Percentiles rank a stretch among this genome's conserved stretches.
These are phyloP conservation scores for Solanum hybrid DNA, from an alignment of 305 asterid species.

Conservation along the genomic window DNA sequence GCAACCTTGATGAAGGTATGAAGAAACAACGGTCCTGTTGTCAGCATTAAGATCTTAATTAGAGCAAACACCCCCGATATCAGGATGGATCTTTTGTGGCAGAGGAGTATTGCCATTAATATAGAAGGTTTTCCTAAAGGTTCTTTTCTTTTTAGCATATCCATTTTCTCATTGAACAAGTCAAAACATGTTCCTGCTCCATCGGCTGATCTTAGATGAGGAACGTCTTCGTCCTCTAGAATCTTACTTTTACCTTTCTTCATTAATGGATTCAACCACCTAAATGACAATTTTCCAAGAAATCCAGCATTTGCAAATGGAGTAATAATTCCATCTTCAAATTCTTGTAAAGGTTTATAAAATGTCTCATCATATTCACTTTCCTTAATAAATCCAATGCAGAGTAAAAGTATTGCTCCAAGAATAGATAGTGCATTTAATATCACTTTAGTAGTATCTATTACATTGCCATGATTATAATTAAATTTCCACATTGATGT, in stretches of 20 bases:
- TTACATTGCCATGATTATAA: neutral
- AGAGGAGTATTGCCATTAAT: neutral
- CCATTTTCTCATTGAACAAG: neutral
- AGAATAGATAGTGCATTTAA: neutral
- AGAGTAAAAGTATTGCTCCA: neutral
- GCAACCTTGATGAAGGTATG: slow-evolving; percentile 8
- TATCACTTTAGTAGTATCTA: neutral
- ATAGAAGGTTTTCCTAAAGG: neutral
- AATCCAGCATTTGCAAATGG: neutral
- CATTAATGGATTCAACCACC: slow-evolving; percentile 3
- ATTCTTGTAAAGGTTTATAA: neutral
- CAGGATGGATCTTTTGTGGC: neutral
- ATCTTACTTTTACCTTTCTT: neutral
- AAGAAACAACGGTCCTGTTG: slow-evolving; percentile 7
- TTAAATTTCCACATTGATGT: neutral
- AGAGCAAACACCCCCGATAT: slow-evolving; percentile 5
- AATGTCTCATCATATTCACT: neutral
- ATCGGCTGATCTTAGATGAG: neutral
- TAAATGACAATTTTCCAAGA: neutral
- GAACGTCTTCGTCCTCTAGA: neutral
- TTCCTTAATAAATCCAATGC: neutral
- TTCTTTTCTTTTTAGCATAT: neutral
- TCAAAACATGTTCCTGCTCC: neutral
- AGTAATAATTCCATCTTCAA: neutral
- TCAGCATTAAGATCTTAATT: neutral